Base-by-base conservation (phyloP, 2,329 filamentous ascomycete genomes). In the Nemania sp. region DNA sequence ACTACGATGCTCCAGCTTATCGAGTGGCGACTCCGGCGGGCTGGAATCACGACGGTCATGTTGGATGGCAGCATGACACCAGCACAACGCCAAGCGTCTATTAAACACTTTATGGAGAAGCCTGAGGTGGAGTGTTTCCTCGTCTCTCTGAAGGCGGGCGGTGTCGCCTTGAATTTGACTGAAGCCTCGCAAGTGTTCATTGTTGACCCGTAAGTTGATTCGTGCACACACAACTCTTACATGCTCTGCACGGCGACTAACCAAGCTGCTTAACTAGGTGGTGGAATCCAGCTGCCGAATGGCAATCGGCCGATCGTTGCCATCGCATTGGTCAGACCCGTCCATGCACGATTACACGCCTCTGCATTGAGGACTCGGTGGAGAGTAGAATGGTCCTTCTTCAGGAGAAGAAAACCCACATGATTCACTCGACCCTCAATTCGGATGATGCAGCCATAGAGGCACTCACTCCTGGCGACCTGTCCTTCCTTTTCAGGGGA, bases 261-360 rank as follows among this genome's bases (percentile, higher is more conserved):
- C 53, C 75, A 75, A 67, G 78, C 35, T 54, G 54, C 78, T 40
- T 43, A 53, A 17, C 25, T 60, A 92, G 90, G 68, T 98, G 95
- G 95, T 99, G 95, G 95, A 98, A 98, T 69, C 95, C 95, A n/a
- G 93, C 93, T n/a, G 94, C 94, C 0, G 95, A 99, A 78, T 99
- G 95, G 95, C 95, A 99, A 77, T 95, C 90, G 63, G 95, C 95
- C 2, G 95, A 99, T 74, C 86, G 91, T 66, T 92, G 90, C 72
- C 95, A 98, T 77, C 92, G 95, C 57, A 99, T 98, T 68, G 95
- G 95, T 34, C 95, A 99, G 79, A 91, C 88, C 48, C 90, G 95
- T 7, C 94, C 94, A 29, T 98, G 95, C 74, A 91, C 91, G 37
- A 96, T 99, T 69, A 98, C 93, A 1, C 88, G 95, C 29, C 85